Evolutionary conservation across 2,329 filamentous ascomycete genomes (phyloP).

Genomic region (Fusarium sp.): DNA sequence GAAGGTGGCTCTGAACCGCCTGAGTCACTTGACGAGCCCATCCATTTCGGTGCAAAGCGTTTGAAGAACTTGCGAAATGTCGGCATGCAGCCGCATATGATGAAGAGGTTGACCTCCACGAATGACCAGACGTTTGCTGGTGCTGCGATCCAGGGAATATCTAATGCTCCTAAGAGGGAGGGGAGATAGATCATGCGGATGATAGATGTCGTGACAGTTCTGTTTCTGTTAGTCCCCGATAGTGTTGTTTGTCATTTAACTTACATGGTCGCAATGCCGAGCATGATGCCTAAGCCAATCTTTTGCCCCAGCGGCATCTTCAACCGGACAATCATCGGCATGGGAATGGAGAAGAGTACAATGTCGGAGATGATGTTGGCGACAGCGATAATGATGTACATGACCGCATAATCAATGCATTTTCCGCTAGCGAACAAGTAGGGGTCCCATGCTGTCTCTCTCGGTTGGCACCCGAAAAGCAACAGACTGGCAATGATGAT

Average conservation of each 20-base stretch:
- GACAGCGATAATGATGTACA: slow-evolving; percentile 59
- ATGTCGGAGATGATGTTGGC: slow-evolving; percentile 59
- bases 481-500: slow-evolving; percentile 32
- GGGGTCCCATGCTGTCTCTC: slow-evolving; percentile 32
- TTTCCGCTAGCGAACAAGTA: slow-evolving; percentile 40
- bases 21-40: slow-evolving; percentile 68
- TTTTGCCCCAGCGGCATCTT: slow-evolving; percentile 58
- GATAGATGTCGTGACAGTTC: slow-evolving; percentile 46
- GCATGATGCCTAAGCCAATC: slow-evolving; percentile 53
- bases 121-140: slow-evolving; percentile 43
- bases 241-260: fast-evolving
- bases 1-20: background rate
- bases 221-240: background rate
- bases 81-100: slow-evolving; percentile 39
- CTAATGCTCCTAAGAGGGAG: slow-evolving; percentile 28
- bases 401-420: slow-evolving; percentile 54
- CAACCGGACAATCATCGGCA: slow-evolving; percentile 54
- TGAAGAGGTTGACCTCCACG: slow-evolving; percentile 47
- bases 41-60: slow-evolving; percentile 68
- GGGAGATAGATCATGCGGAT: slow-evolving; percentile 42
- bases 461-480: slow-evolving; percentile 32
- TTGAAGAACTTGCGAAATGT: slow-evolving; percentile 62
- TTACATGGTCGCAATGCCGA: slow-evolving; percentile 52
- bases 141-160: slow-evolving; percentile 26
- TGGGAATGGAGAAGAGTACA: slow-evolving; percentile 55